phyloP scores from a whole-genome alignment of 768 basidiomycete species.

The Panaeolus cyanescens region DNA sequence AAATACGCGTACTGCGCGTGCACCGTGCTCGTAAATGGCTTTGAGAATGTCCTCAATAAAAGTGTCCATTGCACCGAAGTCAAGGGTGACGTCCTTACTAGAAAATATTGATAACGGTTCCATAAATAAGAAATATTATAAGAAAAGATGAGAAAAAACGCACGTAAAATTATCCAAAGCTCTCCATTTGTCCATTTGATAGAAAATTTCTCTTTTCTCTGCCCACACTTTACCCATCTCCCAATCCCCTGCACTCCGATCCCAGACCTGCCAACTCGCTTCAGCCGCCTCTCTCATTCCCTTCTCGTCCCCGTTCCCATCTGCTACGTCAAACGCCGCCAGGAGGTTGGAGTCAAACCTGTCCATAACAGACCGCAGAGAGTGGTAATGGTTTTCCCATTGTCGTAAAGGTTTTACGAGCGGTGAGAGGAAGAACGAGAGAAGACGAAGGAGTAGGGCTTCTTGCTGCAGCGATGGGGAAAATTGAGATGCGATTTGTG shows the following conservation, averaged over 20 bases:
- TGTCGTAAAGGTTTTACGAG: constrained; percentile 68
- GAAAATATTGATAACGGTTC: constrained; percentile 6
- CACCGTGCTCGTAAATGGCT: constrained; percentile 73
- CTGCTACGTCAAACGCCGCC: constrained; percentile 88
- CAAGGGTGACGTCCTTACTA: constrained; percentile 61
- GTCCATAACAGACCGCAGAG: constrained; percentile 79
- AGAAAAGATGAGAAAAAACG: constrained; percentile 24
- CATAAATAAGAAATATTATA: not conserved
- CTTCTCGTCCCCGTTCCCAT: constrained; percentile 68
- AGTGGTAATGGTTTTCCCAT: constrained; percentile 62
- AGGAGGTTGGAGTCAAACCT: constrained; percentile 86
- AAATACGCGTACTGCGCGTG: constrained; percentile 83
- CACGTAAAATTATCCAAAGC: constrained; percentile 82
- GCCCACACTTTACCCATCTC: constrained; percentile 96
- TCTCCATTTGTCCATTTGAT: constrained; percentile 79
- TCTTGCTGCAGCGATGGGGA: constrained; percentile 53
- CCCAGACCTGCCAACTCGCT: constrained; percentile 86
- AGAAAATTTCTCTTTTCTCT: constrained; percentile 94
- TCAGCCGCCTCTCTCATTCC: constrained; percentile 83
- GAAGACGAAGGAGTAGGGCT: constrained; percentile 69
- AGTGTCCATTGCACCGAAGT: constrained; percentile 92
- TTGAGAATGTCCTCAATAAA: constrained; percentile 76
- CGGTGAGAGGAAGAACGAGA: constrained; percentile 75
- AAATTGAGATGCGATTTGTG: constrained; percentile 49
- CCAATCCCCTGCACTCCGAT: constrained; percentile 59